Conservation (phyloP, 805 yeast species). For the Pichia eremophila region DNA sequence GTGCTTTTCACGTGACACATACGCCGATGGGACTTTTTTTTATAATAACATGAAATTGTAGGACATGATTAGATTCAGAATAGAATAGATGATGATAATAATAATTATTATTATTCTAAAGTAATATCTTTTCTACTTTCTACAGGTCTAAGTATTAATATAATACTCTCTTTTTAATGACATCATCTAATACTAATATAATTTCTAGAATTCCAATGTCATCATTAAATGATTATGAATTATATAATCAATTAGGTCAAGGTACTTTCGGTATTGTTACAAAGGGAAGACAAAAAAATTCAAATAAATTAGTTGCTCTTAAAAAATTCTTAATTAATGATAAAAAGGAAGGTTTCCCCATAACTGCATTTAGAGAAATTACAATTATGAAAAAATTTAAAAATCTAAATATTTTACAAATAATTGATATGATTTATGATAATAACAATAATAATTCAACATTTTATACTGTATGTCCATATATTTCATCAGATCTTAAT, state of each 20-base stretch:
- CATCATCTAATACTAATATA: not conserved
- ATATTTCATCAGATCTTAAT: conserved; percentile 85
- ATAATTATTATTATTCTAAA: too few relatives aligned
- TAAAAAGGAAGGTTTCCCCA: conserved; percentile 78
- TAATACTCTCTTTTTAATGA: too few relatives aligned
- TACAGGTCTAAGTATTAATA: too few relatives aligned
- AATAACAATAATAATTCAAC: conserved; percentile 16
- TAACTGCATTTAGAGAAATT: conserved; percentile 91
- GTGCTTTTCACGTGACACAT: too few relatives aligned
- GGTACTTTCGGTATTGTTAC: conserved; percentile 90
- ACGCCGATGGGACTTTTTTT: too few relatives aligned
- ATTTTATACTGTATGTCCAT: conserved; percentile 85
- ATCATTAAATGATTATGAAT: conserved; percentile 23
- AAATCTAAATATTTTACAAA: conserved; percentile 65
- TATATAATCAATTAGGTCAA: conserved; percentile 50
- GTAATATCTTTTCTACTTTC: not conserved
- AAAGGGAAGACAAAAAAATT: conserved; percentile 53
- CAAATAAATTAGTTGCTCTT: conserved; percentile 66
- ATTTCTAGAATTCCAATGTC: conserved; percentile 14
- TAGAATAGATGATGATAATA: too few relatives aligned
- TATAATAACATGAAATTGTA: too few relatives aligned
- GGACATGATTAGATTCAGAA: too few relatives aligned
- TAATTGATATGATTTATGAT: conserved; percentile 71
- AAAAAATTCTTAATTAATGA: conserved; percentile 76
- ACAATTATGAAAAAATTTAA: conserved; percentile 62